A percentile compares a stretch with the other conserved stretches of the same genome.
phyloP scores from a whole-genome alignment of 768 basidiomycete species.

The Russula emetica region DNA sequence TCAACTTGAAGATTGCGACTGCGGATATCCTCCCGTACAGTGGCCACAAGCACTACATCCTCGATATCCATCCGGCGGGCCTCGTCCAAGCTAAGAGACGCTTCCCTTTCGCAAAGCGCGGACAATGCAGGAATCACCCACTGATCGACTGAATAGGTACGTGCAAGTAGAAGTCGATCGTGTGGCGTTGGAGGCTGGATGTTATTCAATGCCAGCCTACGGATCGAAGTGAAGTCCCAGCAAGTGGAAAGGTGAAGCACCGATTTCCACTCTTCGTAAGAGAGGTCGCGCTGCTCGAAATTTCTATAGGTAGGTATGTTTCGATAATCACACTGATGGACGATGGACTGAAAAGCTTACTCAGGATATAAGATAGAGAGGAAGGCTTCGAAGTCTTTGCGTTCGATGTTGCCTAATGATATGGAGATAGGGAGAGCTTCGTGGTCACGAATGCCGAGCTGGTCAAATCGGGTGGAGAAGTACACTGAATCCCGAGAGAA shows the following conservation, averaged over 20 bases:
- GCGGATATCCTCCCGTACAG: constrained; percentile 3
- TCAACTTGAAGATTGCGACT: background rate
- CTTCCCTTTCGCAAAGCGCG: constrained; percentile 12
- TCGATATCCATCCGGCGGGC: constrained; percentile 9
- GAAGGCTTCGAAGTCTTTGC: constrained; percentile 20
- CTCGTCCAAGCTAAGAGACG: constrained; percentile 1
- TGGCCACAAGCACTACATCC: constrained; percentile 12
- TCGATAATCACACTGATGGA: background rate
- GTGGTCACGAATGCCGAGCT: constrained; percentile 10
- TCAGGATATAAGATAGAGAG: constrained; percentile 26
- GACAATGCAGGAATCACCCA: constrained; percentile 18
- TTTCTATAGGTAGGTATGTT: background rate
- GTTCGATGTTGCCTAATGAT: background rate
- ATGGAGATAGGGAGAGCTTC: background rate
- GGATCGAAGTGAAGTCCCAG: constrained; percentile 34
- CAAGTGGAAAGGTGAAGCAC: constrained; percentile 32
- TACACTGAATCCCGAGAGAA: constrained; percentile 17
- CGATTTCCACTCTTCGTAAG: constrained; percentile 31
- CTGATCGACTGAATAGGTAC: constrained; percentile 9
- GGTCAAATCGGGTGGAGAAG: constrained; percentile 13
- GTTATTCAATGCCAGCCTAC: constrained; percentile 8
- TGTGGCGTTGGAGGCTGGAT: constrained; percentile 4
- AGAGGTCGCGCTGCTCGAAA: constrained; percentile 10
- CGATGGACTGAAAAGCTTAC: constrained; percentile 1
- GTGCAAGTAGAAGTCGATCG: constrained; percentile 16